These are phyloP conservation scores for Cylindrodendrum hubeiense DNA, from an alignment of 2,329 filamentous ascomycete species.

Conservation along the genomic window DNA sequence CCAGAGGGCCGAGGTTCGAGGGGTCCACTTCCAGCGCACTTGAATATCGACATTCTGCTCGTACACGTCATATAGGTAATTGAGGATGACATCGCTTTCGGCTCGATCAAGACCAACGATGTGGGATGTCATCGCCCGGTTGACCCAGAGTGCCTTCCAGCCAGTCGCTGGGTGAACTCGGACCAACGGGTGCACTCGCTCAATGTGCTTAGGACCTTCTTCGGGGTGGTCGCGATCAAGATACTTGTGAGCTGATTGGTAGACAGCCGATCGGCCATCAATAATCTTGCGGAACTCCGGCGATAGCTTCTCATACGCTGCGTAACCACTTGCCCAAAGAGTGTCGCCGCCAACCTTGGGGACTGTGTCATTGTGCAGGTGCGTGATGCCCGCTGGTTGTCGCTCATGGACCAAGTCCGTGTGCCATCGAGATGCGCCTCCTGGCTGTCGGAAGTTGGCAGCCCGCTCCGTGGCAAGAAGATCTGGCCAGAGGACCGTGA, in stretches of 20 bases:
- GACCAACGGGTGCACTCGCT: constrained; percentile 76
- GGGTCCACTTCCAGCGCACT: constrained; percentile 78
- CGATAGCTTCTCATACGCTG: constrained; percentile 79
- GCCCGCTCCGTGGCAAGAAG: constrained; percentile 71
- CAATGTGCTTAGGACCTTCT: constrained; percentile 74
- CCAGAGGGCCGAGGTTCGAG: constrained; percentile 76
- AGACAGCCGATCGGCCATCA: constrained; percentile 75
- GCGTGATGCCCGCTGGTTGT: constrained; percentile 78
- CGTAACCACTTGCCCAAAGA: constrained; percentile 78
- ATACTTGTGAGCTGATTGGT: constrained; percentile 75
- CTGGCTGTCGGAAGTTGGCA: constrained; percentile 74
- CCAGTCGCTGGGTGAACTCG: constrained; percentile 79
- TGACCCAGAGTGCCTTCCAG: constrained; percentile 81
- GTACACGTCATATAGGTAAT: constrained; percentile 76
- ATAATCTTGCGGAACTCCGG: constrained; percentile 78
- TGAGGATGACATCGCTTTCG: constrained; percentile 76
- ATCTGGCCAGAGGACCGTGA: constrained; percentile 78
- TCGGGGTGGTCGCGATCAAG: constrained; percentile 72
- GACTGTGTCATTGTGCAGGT: constrained; percentile 77
- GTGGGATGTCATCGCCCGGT: constrained; percentile 74
- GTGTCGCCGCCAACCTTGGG: constrained; percentile 77
- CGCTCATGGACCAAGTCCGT: constrained; percentile 78
- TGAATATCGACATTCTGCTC: constrained; percentile 80
- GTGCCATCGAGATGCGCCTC: constrained; percentile 78
- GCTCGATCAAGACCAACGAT: constrained; percentile 78